Conservation (phyloP, 2,329 filamentous ascomycete species). For the Xylariaceae sp. region DNA sequence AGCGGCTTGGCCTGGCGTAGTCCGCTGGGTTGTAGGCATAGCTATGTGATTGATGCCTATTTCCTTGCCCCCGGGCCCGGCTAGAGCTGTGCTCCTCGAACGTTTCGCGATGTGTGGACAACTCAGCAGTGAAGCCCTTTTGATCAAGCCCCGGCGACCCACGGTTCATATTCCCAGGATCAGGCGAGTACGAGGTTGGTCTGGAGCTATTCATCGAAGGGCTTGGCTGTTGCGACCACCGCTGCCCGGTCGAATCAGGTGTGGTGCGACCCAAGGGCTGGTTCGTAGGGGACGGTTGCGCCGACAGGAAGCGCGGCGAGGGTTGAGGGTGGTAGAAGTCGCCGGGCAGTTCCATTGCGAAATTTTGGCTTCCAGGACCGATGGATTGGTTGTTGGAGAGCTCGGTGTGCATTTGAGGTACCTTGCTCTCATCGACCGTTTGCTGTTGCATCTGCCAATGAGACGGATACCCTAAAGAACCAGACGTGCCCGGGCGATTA, state of each 20-base stretch:
- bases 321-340: slow-evolving; percentile 54
- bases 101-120: slow-evolving; percentile 57
- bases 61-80: background rate
- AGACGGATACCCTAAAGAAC: slow-evolving; percentile 38
- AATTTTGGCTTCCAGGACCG: slow-evolving; percentile 24
- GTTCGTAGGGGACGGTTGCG: slow-evolving; percentile 42
- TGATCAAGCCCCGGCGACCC: slow-evolving; percentile 50
- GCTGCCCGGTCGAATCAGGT: slow-evolving; percentile 44
- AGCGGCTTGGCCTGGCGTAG: slow-evolving; percentile 39
- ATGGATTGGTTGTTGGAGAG: slow-evolving; percentile 44
- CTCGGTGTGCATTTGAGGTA: slow-evolving; percentile 46
- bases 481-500: slow-evolving; percentile 43
- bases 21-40: slow-evolving; percentile 51
- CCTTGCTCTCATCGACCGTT: slow-evolving; percentile 31
- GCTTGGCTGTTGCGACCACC: slow-evolving; percentile 51
- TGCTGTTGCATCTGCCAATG: slow-evolving; percentile 41
- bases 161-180: slow-evolving; percentile 35
- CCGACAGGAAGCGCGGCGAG: slow-evolving; percentile 39
- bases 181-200: slow-evolving; percentile 47
- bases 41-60: slow-evolving; percentile 24
- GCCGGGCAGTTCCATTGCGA: slow-evolving; percentile 52
- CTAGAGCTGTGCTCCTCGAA: slow-evolving; percentile 49
- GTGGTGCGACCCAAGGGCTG: slow-evolving; percentile 40
- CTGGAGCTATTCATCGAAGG: slow-evolving; percentile 42
- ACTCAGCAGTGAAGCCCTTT: slow-evolving; percentile 51